These are phyloP conservation scores for Backusella morwellensis DNA, from an alignment of 192 early-diverging fungal species.

Conservation along the genomic window DNA sequence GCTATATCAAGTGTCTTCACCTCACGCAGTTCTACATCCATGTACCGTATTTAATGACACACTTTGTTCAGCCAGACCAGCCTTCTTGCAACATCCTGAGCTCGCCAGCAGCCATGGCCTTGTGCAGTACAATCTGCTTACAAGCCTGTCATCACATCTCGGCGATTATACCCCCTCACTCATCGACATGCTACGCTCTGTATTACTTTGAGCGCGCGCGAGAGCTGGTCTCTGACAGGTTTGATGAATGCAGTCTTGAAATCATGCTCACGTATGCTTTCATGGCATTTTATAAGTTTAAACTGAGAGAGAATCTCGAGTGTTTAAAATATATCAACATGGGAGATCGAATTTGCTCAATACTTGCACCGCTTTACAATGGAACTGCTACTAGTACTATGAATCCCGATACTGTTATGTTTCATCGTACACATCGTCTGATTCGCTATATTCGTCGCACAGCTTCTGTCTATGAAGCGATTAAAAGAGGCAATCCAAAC, in stretches of 20 bases:
- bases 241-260: background rate
- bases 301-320: background rate
- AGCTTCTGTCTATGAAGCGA: background rate
- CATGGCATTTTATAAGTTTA: background rate
- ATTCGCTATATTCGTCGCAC: background rate
- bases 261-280: background rate
- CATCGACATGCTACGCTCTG: too few species aligned
- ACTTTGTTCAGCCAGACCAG: background rate
- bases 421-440: background rate
- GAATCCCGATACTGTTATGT: background rate
- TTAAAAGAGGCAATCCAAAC: background rate
- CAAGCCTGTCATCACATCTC: too few species aligned
- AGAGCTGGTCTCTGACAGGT: background rate
- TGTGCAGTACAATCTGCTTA: too few species aligned
- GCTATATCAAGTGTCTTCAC: background rate
- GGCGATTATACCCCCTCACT: too few species aligned
- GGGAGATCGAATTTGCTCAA: background rate
- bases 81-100: too few species aligned
- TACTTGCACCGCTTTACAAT: background rate
- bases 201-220: too few species aligned
- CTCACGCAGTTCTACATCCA: background rate
- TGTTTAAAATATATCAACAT: background rate
- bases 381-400: background rate
- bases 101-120: too few species aligned
- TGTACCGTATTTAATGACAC: slow-evolving; percentile 3